Conservation (phyloP, 306 rosid species). For the Gillenia trifoliata region DNA sequence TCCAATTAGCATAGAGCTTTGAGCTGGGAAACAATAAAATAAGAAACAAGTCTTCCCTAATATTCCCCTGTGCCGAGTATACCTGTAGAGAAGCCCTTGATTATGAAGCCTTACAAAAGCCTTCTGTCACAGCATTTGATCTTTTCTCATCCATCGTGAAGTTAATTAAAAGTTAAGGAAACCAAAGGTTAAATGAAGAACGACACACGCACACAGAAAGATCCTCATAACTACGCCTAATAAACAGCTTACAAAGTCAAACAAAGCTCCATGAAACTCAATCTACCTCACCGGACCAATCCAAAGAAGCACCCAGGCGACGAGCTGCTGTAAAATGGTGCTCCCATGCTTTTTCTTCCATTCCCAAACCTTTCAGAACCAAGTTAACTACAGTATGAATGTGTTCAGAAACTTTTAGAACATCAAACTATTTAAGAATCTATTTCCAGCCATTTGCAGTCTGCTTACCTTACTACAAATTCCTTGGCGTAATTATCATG, state of each 20-base stretch:
- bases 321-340: slow-evolving; percentile 74
- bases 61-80: slow-evolving; percentile 15
- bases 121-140: slow-evolving; percentile 81
- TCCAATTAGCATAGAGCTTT: background rate
- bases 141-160: slow-evolving; percentile 94
- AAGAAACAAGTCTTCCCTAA: background rate
- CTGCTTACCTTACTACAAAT: slow-evolving; percentile 62
- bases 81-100: slow-evolving; percentile 84
- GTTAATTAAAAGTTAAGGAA: slow-evolving; percentile 43
- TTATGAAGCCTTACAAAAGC: slow-evolving; percentile 81
- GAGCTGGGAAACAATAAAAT: background rate
- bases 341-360: slow-evolving; percentile 81
- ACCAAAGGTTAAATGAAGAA: background rate
- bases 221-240: background rate
- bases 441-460: background rate
- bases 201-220: background rate
- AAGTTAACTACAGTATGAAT: slow-evolving; percentile 20
- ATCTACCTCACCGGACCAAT: slow-evolving; percentile 92
- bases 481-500: slow-evolving; percentile 80
- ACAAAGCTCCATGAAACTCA: background rate
- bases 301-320: slow-evolving; percentile 84
- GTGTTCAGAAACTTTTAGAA: background rate
- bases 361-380: slow-evolving; percentile 71
- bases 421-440: background rate
- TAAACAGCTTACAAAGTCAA: background rate